These are phyloP conservation scores for Ophiostoma populinum DNA, from an alignment of 2,329 filamentous ascomycete genomes.

Conservation along the genomic window DNA sequence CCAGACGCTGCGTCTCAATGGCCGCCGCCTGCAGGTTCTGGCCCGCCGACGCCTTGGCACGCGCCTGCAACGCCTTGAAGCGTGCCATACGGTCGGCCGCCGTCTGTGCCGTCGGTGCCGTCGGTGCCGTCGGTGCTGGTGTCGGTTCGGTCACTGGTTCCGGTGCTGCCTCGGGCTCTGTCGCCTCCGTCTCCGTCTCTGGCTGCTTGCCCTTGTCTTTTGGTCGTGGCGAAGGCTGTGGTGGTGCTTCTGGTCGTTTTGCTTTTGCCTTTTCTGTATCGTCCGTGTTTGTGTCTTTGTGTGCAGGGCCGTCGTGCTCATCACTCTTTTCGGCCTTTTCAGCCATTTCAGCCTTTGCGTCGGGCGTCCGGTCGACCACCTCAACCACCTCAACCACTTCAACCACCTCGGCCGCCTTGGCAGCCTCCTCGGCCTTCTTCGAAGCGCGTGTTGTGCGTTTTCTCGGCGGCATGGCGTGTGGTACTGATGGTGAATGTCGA, in stretches of 20 bases:
- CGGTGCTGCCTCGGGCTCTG: background rate
- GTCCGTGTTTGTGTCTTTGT: too few species aligned
- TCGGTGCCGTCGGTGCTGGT: background rate
- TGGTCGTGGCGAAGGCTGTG: background rate
- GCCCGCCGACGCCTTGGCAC: slow-evolving; percentile 53
- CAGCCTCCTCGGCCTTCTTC: too few species aligned
- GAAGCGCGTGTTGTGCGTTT: too few species aligned
- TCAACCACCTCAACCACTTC: too few species aligned
- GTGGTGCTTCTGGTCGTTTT: background rate
- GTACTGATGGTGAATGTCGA: too few species aligned
- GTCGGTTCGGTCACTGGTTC: background rate
- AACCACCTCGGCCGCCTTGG: too few species aligned
- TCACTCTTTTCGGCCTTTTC: too few species aligned
- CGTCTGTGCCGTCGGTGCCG: background rate
- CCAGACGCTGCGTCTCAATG: slow-evolving; percentile 62
- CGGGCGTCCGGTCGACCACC: too few species aligned
- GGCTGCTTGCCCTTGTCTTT: too few species aligned
- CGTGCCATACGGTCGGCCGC: slow-evolving; percentile 49
- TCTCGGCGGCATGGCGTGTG: too few species aligned
- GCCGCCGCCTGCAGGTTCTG: slow-evolving; percentile 73
- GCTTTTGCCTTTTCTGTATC: background rate
- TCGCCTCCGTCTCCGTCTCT: background rate
- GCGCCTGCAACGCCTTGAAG: slow-evolving; percentile 75
- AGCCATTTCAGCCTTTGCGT: too few species aligned
- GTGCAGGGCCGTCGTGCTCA: too few species aligned